These are phyloP conservation scores for Beauveria pseudobassiana DNA, from an alignment of 2,329 filamentous ascomycete species.

Conservation along the genomic window DNA sequence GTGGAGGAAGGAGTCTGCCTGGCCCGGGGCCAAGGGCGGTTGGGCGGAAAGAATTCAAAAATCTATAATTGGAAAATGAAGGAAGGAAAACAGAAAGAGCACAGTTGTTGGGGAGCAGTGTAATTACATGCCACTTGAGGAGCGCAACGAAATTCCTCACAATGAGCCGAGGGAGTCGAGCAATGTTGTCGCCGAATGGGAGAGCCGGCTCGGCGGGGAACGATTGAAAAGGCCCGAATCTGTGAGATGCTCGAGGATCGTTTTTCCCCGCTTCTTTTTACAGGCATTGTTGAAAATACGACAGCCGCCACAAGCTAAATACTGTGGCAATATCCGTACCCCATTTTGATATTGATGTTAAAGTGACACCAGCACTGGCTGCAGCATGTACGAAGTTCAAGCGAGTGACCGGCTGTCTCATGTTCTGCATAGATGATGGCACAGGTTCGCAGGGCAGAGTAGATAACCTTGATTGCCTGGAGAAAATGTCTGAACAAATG, in stretches of 20 bases:
- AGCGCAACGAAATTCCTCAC: background rate
- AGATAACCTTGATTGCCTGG: background rate
- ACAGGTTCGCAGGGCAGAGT: background rate
- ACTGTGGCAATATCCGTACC: background rate
- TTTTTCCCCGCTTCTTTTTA: too few species aligned
- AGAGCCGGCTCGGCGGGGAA: background rate
- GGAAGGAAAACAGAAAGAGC: background rate
- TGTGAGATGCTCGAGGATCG: background rate
- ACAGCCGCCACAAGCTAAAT: background rate
- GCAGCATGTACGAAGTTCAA: background rate
- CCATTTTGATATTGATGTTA: background rate
- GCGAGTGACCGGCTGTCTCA: slow-evolving; percentile 1
- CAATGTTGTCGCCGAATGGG: background rate
- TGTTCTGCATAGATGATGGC: background rate
- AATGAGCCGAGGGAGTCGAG: background rate
- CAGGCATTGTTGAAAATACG: too few species aligned
- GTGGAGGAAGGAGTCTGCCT: background rate
- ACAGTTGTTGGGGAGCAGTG: background rate
- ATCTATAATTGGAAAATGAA: slow-evolving; percentile 3
- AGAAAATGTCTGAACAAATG: too few species aligned
- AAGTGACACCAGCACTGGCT: background rate
- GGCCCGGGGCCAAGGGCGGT: background rate
- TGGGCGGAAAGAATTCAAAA: background rate
- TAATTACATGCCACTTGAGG: background rate
- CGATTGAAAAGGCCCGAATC: background rate